Percentiles rank a stretch among this genome's conserved stretches.
phyloP scores from a whole-genome alignment of 495 filamentous ascomycete species.

The Podospora pseudopauciseta region DNA sequence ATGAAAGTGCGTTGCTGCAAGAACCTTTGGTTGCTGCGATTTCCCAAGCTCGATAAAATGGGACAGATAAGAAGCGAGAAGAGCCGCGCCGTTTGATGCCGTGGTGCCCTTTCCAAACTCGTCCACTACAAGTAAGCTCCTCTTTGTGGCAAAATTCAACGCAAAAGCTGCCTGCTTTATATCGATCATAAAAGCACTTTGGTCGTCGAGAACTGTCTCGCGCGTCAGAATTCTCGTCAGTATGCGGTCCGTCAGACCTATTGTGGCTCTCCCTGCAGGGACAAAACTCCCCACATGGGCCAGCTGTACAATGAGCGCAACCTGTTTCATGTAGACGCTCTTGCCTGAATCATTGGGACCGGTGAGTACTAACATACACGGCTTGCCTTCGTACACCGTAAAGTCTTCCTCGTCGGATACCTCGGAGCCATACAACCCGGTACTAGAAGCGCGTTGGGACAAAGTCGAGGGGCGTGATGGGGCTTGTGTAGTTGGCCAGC shows the following conservation, averaged over 20 bases:
- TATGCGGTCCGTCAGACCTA: slow-evolving; percentile 91
- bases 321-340: slow-evolving; percentile 92
- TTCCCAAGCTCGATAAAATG: slow-evolving; percentile 60
- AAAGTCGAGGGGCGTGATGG: not conserved
- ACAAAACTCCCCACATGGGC: slow-evolving; percentile 93
- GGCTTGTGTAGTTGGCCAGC: not conserved
- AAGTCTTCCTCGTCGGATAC: slow-evolving; percentile 6
- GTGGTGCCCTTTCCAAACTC: slow-evolving; percentile 97
- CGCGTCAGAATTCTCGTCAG: slow-evolving; percentile 82
- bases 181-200: slow-evolving; percentile 93
- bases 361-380: slow-evolving; percentile 80
- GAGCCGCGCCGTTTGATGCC: slow-evolving; percentile 72
- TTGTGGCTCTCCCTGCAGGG: slow-evolving; percentile 70
- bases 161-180: slow-evolving; percentile 82
- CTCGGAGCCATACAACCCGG: not conserved
- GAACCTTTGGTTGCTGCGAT: slow-evolving; percentile 67
- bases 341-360: slow-evolving; percentile 97
- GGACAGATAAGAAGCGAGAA: slow-evolving; percentile 78
- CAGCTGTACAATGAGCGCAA: slow-evolving; percentile 89
- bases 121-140: slow-evolving; percentile 81
- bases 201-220: slow-evolving; percentile 78
- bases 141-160: slow-evolving; percentile 69
- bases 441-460: not conserved
- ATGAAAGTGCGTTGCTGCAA: slow-evolving; percentile 90
- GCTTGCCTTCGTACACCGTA: slow-evolving; percentile 26